phyloP scores from a whole-genome alignment of 2,329 filamentous ascomycete genomes.

The Monosporascus sp. region DNA sequence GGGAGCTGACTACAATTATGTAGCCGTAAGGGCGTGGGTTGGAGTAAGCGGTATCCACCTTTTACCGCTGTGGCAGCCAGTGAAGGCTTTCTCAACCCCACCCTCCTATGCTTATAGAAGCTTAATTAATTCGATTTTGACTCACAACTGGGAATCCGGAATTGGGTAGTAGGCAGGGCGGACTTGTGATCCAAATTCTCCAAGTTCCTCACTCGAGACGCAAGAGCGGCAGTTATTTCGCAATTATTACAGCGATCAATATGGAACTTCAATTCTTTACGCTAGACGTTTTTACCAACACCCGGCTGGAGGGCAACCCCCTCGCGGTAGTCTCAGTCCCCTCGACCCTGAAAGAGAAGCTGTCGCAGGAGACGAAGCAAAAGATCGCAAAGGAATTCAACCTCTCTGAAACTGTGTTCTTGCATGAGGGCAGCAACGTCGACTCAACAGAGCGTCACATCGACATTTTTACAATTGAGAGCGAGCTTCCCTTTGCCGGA shows the following conservation, averaged over 20 bases:
- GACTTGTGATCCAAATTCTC: no score
- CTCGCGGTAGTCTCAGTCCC: slow-evolving; percentile 56
- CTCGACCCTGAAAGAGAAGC: slow-evolving; percentile 25
- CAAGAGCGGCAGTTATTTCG: no score
- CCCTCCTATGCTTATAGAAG: no score
- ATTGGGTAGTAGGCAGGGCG: no score
- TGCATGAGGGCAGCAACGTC: slow-evolving; percentile 42
- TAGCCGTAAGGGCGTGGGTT: no score
- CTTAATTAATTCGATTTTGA: no score
- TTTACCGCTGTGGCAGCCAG: no score
- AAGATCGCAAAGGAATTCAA: slow-evolving; percentile 59
- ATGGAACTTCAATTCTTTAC: slow-evolving; percentile 44
- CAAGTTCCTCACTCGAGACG: no score
- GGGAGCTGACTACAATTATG: no score
- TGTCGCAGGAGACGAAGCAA: slow-evolving; percentile 52
- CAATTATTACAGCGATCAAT: background rate
- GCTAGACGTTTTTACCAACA: slow-evolving; percentile 54
- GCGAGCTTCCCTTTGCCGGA: slow-evolving; percentile 57
- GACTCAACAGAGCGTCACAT: slow-evolving; percentile 33
- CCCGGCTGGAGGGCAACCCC: slow-evolving; percentile 51
- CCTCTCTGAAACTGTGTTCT: slow-evolving; percentile 59
- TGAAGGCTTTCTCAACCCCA: no score
- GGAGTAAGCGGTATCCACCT: no score
- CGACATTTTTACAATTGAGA: slow-evolving; percentile 54
- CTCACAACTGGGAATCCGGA: no score